A percentile compares a stretch with the other conserved stretches of the same genome.
Conservation (phyloP, 2,329 filamentous ascomycete species). For the Verticillium zaregamsianum region DNA sequence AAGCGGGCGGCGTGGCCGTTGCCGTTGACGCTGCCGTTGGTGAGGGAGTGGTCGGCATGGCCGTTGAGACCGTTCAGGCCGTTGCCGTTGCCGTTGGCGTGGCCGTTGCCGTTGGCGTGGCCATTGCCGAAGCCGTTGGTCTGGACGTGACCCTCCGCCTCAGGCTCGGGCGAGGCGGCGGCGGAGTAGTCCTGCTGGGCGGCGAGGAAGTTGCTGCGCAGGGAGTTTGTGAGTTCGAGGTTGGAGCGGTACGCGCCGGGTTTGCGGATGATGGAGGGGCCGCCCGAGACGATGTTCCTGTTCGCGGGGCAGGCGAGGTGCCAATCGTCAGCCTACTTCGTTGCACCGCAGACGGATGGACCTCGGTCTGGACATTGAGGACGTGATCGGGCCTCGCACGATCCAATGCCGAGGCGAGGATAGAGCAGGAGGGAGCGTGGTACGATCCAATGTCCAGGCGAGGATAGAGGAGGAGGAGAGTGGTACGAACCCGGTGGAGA, state of each 20-base stretch:
- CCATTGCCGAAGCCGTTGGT: conserved; percentile 17
- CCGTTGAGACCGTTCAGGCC: background rate
- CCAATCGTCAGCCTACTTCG: conserved; percentile 11
- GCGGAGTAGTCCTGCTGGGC: conserved; percentile 60
- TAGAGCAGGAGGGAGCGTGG: background rate
- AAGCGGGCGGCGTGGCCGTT: conserved; percentile 21
- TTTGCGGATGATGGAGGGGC: conserved; percentile 79
- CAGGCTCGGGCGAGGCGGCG: conserved; percentile 18
- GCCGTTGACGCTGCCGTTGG: conserved; percentile 22
- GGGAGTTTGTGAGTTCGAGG: conserved; percentile 83
- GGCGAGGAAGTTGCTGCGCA: conserved; percentile 76
- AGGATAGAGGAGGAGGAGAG: conserved; percentile 4
- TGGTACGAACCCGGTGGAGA: conserved; percentile 74
- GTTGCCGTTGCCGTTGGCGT: conserved; percentile 20
- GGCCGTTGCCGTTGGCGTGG: conserved; percentile 17
- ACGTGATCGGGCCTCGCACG: background rate
- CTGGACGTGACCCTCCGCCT: conserved; percentile 20
- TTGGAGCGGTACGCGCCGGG: conserved; percentile 80
- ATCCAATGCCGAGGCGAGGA: background rate
- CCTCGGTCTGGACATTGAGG: background rate
- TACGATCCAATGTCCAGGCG: conserved; percentile 17
- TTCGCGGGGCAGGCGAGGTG: background rate
- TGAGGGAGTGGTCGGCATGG: background rate
- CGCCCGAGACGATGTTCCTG: conserved; percentile 80
- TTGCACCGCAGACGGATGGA: background rate